Conservation (phyloP, 306 rosid species). For the Dryas octopetala region DNA sequence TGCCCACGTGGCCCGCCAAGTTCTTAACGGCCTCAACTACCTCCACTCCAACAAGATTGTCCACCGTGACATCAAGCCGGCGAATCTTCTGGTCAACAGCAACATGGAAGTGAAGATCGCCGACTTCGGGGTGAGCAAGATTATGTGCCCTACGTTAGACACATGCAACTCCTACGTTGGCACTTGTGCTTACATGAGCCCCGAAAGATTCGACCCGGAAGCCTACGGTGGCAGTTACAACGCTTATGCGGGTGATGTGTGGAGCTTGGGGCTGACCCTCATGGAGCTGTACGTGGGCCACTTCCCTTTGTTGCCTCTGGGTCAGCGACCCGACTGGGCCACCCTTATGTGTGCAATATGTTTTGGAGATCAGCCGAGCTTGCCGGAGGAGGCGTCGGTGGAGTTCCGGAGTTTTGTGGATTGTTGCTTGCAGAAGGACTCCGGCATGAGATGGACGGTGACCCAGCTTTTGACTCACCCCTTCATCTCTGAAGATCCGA, state of each 20-base stretch:
- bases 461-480: conserved; percentile 71
- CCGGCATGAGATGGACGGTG: conserved; percentile 71
- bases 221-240: conserved; percentile 71
- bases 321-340: conserved; percentile 92
- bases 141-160: conserved; percentile 68
- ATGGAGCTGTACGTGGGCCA: conserved; percentile 90
- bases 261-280: conserved; percentile 88
- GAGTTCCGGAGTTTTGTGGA: conserved; percentile 65
- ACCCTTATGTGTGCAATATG: conserved; percentile 91
- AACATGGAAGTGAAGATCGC: conserved; percentile 69
- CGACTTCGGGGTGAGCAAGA: conserved; percentile 82
- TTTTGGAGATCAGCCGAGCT: conserved; percentile 68
- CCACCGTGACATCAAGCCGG: conserved; percentile 85
- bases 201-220: conserved; percentile 92
- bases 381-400: conserved; percentile 54
- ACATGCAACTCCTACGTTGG: conserved; percentile 56
- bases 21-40: not conserved
- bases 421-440: conserved; percentile 79
- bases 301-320: conserved; percentile 74
- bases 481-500: conserved; percentile 43
- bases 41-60: conserved; percentile 44
- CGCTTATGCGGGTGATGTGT: conserved; percentile 76
- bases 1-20: not conserved
- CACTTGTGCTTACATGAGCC: conserved; percentile 97
- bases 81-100: conserved; percentile 60